Base-by-base conservation (phyloP, 106 monocot genomes). In the Acanthochlamys bracteata region DNA sequence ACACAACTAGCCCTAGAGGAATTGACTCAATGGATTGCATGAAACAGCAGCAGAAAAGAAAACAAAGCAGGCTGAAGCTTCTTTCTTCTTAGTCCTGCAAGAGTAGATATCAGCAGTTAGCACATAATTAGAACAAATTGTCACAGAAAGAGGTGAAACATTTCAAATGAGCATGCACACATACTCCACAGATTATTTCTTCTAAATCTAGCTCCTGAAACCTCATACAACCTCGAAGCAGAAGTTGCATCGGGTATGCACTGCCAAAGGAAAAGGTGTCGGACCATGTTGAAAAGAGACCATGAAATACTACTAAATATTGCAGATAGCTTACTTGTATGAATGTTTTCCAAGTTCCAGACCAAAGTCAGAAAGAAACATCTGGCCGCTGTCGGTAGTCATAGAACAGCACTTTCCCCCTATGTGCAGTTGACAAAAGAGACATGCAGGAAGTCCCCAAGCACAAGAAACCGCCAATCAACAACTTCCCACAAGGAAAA, bases 381-480 rank as follows among this genome's bases (percentile, higher is more conserved):
- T 76, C 59, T 74, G 70, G 64, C 56, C 61, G 66, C 55, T 55
- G 55, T 66, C 66, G 72, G 52, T 46, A 67, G 59, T 83, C 85
- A 85, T 79, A 60, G 54, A 82, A 74, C 65, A 72, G 64, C 23
- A 55, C 54, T 53, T 41, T 56, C 53, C 42, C 60, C 55, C 79
- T 81, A 88, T 66, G 92, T 99, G 42, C 74, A 88, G 63, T 92
- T 92, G 65, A 89, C 81, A 83, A 86, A 92, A 20, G 85, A 83
- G 73, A 79, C 69, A 67, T 80, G 76, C 70, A 84, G 80, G 73
- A 77, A 88, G 64, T 78, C 76, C 53, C 78, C 73, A 47, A 46
- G 68, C 68, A 72, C 65, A 59, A 85, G 76, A 66, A 92, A 88
- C 63, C 85, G 71, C 81, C 76, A 86, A 22, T 91, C 88, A 76